Percentiles rank a stretch among this genome's conserved stretches.
phyloP scores from a whole-genome alignment of 768 basidiomycete species.

The Suillus sp. region DNA sequence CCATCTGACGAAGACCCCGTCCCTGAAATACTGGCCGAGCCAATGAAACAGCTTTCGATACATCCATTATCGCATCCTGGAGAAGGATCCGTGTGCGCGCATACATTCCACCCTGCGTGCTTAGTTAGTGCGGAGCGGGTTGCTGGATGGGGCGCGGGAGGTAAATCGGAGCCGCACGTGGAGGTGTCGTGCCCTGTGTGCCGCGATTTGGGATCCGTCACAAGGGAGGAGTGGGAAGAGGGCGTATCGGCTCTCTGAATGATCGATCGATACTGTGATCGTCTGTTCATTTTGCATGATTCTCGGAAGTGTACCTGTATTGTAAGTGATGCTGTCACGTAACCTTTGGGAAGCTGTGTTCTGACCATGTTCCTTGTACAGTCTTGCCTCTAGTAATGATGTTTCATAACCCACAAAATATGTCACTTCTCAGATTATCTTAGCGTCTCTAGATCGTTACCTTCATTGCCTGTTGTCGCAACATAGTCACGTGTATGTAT shows the following conservation, averaged over 20 bases:
- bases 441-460: conserved; percentile 1
- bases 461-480: background rate
- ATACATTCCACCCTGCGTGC: conserved; percentile 74
- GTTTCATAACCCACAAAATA: background rate
- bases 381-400: conserved; percentile 7
- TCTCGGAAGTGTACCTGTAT: conserved; percentile 2
- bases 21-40: conserved; percentile 29
- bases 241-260: conserved; percentile 39
- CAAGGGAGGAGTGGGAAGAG: conserved; percentile 61
- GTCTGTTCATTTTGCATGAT: conserved; percentile 3
- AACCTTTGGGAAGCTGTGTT: no score
- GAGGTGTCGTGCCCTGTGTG: conserved; percentile 80
- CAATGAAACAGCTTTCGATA: conserved; percentile 29
- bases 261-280: conserved; percentile 2
- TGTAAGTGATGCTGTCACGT: background rate
- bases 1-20: conserved; percentile 73
- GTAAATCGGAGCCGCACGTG: conserved; percentile 42
- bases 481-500: conserved; percentile 7
- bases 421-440: background rate
- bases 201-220: conserved; percentile 60
- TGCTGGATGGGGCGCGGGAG: conserved; percentile 60
- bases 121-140: conserved; percentile 68
- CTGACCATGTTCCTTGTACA: conserved; percentile 1
- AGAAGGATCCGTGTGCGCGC: conserved; percentile 48
- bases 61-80: conserved; percentile 20